Percentiles rank a stretch among this genome's conserved stretches.
phyloP scores from a whole-genome alignment of 768 basidiomycete species.

The Boletus pseudo-olivaceus region DNA sequence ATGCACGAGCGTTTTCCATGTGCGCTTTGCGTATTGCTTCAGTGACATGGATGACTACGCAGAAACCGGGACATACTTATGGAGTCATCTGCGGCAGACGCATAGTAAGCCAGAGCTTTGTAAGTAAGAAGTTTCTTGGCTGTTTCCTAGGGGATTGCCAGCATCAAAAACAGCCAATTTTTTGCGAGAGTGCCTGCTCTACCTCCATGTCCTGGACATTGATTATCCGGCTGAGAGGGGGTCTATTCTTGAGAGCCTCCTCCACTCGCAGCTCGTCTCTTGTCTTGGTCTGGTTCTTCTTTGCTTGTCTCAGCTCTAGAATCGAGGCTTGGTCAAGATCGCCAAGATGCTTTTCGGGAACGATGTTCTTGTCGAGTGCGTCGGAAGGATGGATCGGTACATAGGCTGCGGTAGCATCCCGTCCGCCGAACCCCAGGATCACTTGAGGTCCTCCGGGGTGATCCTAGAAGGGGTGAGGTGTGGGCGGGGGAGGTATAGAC shows the following conservation, averaged over 20 bases:
- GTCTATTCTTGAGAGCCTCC: slow-evolving; percentile 55
- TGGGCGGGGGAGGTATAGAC: no score
- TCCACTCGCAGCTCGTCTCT: slow-evolving; percentile 70
- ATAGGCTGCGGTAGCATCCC: slow-evolving; percentile 75
- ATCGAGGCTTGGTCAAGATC: slow-evolving; percentile 49
- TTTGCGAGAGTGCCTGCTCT: background rate
- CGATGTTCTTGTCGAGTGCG: slow-evolving; percentile 69
- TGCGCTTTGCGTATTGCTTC: slow-evolving; percentile 40
- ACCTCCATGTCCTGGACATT: slow-evolving; percentile 85
- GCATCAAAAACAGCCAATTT: background rate
- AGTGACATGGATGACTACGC: slow-evolving; percentile 14
- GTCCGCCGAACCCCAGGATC: slow-evolving; percentile 81
- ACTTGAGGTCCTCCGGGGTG: slow-evolving; percentile 82
- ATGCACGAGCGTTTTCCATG: slow-evolving; percentile 74
- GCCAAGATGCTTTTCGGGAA: slow-evolving; percentile 71
- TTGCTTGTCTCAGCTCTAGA: slow-evolving; percentile 34
- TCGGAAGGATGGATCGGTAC: slow-evolving; percentile 85
- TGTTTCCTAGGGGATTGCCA: slow-evolving; percentile 43
- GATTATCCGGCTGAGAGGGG: slow-evolving; percentile 66
- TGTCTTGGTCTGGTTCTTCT: slow-evolving; percentile 47
- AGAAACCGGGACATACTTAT: slow-evolving; percentile 49
- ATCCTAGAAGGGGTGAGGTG: slow-evolving; percentile 39
- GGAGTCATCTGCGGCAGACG: slow-evolving; percentile 84
- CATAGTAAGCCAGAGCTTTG: slow-evolving; percentile 81
- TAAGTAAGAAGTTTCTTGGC: slow-evolving; percentile 70